Percentiles rank a stretch among this genome's conserved stretches.
Evolutionary conservation across 257 asterid species (phyloP).

Genomic region (Plantago major): DNA sequence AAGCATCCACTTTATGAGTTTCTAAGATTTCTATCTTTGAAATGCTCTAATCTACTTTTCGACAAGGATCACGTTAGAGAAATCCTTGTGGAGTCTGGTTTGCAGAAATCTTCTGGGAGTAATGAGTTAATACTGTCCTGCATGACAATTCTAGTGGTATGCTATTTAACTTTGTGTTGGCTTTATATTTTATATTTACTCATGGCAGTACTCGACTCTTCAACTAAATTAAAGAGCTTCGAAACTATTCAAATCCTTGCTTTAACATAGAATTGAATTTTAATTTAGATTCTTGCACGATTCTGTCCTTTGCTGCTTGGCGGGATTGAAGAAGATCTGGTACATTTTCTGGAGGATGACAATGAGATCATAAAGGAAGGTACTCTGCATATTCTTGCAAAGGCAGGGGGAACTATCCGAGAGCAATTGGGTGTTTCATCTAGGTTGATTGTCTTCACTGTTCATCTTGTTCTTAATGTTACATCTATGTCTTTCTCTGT

Average conservation of each 20-base stretch:
- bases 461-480: conserved; percentile 4
- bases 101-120: conserved; percentile 70
- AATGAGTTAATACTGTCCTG: conserved; percentile 68
- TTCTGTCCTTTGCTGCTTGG: conserved; percentile 79
- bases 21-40: conserved; percentile 63
- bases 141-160: conserved; percentile 97
- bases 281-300: conserved; percentile 80
- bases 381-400: conserved; percentile 88
- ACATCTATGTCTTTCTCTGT: background rate
- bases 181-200: background rate
- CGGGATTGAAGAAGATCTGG: conserved; percentile 87
- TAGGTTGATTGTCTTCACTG: conserved; percentile 41
- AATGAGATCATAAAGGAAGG: conserved; percentile 98
- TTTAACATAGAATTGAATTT: background rate
- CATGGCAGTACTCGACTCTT: background rate
- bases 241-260: conserved; percentile 14
- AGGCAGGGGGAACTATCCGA: conserved; percentile 96
- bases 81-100: conserved; percentile 68
- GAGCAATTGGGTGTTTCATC: conserved; percentile 93
- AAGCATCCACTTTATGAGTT: conserved; percentile 81
- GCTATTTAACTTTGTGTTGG: conserved; percentile 13
- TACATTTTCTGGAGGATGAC: conserved; percentile 90
- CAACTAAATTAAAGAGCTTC: conserved; percentile 16
- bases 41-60: conserved; percentile 86
- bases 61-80: conserved; percentile 81